A percentile compares a stretch with the other conserved stretches of the same genome.
phyloP scores from a whole-genome alignment of 495 filamentous ascomycete genomes.

The Gamarada debralockiae region DNA sequence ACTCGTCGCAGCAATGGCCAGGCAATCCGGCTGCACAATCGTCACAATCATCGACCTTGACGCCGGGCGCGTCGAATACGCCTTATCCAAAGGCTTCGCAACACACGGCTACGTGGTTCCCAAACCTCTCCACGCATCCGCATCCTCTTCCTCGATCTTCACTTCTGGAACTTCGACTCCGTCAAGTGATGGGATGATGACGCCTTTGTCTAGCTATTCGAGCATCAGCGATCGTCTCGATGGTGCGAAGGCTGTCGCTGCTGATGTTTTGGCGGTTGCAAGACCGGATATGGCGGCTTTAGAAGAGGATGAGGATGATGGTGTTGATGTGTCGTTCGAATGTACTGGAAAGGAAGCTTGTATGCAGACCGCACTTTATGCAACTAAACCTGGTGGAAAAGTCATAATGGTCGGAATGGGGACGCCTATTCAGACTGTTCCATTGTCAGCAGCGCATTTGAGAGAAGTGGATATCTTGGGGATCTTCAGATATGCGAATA shows the following conservation, averaged over 20 bases:
- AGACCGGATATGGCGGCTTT: slow-evolving; percentile 21
- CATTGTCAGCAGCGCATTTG: slow-evolving; percentile 77
- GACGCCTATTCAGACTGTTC: slow-evolving; percentile 82
- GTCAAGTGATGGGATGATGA: slow-evolving; percentile 35
- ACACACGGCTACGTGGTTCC: slow-evolving; percentile 64
- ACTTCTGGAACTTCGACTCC: slow-evolving; percentile 27
- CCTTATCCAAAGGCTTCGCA: slow-evolving; percentile 65
- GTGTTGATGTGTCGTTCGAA: slow-evolving; percentile 80
- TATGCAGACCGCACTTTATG: slow-evolving; percentile 83
- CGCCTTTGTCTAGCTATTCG: slow-evolving; percentile 36
- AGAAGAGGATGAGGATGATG: slow-evolving; percentile 48
- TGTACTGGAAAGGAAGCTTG: slow-evolving; percentile 88
- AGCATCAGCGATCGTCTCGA: slow-evolving; percentile 45
- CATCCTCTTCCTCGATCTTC: slow-evolving; percentile 29
- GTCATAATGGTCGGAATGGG: slow-evolving; percentile 93
- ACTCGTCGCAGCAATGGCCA: slow-evolving; percentile 67
- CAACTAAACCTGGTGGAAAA: slow-evolving; percentile 71
- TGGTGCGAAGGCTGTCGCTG: slow-evolving; percentile 55
- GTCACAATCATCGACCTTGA: slow-evolving; percentile 87
- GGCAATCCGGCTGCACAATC: slow-evolving; percentile 60
- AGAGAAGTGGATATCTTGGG: slow-evolving; percentile 89
- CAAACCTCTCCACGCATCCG: slow-evolving; percentile 34
- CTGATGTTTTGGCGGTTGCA: slow-evolving; percentile 46
- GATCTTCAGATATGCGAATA: slow-evolving; percentile 89
- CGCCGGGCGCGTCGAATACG: slow-evolving; percentile 68